Base-by-base conservation (phyloP, 1,139 yeast species). In the Yamadazyma oceani region DNA sequence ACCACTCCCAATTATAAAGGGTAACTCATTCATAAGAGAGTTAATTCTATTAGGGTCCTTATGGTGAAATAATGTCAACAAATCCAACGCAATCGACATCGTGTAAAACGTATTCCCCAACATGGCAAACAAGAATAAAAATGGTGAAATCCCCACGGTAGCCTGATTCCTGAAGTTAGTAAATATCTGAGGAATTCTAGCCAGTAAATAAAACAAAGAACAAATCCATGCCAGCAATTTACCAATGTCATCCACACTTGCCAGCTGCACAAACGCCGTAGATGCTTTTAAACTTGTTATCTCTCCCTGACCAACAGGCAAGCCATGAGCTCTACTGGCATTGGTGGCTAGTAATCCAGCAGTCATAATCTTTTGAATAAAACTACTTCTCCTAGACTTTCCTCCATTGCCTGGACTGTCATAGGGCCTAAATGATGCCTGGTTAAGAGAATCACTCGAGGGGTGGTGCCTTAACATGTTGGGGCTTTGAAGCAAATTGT, bases 141-240 rank as follows among this genome's bases (percentile, higher is more conserved):
- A 60, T 2, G 64, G 57, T 3, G 73, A 64, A 4, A 68, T 55
- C 0, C 75, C 75, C 26, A 56, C 45, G 3, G 73, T 67, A 12
- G 70, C 59, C 33, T 59, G 56, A 29, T 49, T 45, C 2, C 36
- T 41, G 41, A 49, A 58, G 45, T 69, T 69, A 33, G 66, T 58
- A 50, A 69, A 54, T 31, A 90, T 69, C 53, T 90, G 97, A 1
- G 97, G 97, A 17, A 85, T 55, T 45, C 97, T 66, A 3, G 96
- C 85, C 5, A 79, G 65, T 27, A 88, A 67, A 55, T 89, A 90
- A 40, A 85, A 75, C 4, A 60, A 48, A 0, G 94, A 84, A 44
- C 95, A 87, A 1, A 73, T 51, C 94, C 96, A 89, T 0, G 96
- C 90, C 41, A 82, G 66, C 0, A 73, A 36, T 8, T 64, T 55